Conservation (phyloP, 306 rosid genomes). For the Crotalaria pallida region DNA sequence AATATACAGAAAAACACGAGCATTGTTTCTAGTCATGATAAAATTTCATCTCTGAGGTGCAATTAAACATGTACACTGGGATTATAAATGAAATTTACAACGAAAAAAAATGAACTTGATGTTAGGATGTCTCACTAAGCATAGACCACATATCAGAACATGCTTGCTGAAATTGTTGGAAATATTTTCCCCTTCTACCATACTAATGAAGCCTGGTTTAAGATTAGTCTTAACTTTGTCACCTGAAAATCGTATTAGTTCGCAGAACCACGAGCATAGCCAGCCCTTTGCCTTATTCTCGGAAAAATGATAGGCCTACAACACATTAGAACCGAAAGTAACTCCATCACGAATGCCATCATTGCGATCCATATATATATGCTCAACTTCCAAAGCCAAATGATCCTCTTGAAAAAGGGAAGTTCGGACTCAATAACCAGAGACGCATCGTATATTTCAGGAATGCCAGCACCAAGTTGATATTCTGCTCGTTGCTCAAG, state of each 20-base stretch:
- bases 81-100: background rate
- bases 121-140: conserved; percentile 10
- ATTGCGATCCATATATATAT: conserved; percentile 63
- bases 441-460: conserved; percentile 69
- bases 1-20: too few species aligned
- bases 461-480: conserved; percentile 77
- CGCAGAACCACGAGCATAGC: conserved; percentile 22
- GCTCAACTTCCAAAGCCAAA: conserved; percentile 80
- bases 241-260: conserved; percentile 1
- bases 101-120: background rate
- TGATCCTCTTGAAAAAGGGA: conserved; percentile 51
- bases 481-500: conserved; percentile 71
- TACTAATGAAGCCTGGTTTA: background rate
- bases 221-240: conserved; percentile 11
- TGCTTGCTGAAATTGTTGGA: background rate
- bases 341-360: conserved; percentile 39
- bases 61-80: background rate
- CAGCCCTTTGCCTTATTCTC: conserved; percentile 40
- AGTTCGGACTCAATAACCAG: conserved; percentile 52
- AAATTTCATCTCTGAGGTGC: too few species aligned
- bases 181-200: conserved; percentile 12
- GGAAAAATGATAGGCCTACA: conserved; percentile 62
- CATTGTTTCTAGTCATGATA: too few species aligned
- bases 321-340: conserved; percentile 50
- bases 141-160: conserved; percentile 6